Evolutionary conservation across 2,329 filamentous ascomycete species (phyloP).

Genomic region (Ophiocordyceps sinensis): DNA sequence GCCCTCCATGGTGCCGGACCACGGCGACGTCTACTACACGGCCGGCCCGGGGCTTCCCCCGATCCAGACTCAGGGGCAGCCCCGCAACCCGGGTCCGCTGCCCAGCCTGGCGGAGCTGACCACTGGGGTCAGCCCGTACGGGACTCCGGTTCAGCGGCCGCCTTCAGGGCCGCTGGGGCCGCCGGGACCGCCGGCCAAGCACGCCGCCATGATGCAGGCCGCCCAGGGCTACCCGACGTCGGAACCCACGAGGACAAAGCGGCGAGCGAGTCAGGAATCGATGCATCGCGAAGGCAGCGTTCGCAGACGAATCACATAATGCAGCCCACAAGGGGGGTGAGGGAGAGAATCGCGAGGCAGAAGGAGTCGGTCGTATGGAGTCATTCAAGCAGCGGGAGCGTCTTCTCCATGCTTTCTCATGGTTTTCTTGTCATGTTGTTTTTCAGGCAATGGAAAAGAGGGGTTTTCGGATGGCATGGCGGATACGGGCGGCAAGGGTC

Average conservation of each 20-base stretch:
- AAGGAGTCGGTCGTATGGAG: too few relatives aligned
- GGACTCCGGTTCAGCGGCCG: constrained; percentile 28
- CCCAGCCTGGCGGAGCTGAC: constrained; percentile 50
- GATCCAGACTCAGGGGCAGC: constrained; percentile 30
- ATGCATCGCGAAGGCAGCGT: constrained; percentile 30
- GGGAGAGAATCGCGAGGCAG: too few relatives aligned
- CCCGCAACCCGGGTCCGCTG: constrained; percentile 30
- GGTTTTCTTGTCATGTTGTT: too few relatives aligned
- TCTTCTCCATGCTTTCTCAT: too few relatives aligned
- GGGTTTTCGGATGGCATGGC: too few relatives aligned
- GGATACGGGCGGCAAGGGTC: too few relatives aligned
- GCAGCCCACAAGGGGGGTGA: too few relatives aligned
- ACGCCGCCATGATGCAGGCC: constrained; percentile 17
- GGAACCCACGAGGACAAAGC: constrained; percentile 32
- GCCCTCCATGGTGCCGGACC: constrained; percentile 14
- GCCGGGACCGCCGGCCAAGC: constrained; percentile 23
- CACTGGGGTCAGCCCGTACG: constrained; percentile 47
- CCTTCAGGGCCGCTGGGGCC: constrained; percentile 11
- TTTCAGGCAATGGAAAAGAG: too few relatives aligned
- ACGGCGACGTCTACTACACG: constrained; percentile 16
- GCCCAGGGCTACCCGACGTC: constrained; percentile 20
- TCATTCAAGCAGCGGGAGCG: too few relatives aligned
- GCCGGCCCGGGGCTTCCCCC: constrained; percentile 32
- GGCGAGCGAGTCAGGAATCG: constrained; percentile 35
- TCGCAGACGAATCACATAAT: constrained; percentile 20